Conservation (phyloP, 2,329 filamentous ascomycete species). For the Cladosporium oxysporum region DNA sequence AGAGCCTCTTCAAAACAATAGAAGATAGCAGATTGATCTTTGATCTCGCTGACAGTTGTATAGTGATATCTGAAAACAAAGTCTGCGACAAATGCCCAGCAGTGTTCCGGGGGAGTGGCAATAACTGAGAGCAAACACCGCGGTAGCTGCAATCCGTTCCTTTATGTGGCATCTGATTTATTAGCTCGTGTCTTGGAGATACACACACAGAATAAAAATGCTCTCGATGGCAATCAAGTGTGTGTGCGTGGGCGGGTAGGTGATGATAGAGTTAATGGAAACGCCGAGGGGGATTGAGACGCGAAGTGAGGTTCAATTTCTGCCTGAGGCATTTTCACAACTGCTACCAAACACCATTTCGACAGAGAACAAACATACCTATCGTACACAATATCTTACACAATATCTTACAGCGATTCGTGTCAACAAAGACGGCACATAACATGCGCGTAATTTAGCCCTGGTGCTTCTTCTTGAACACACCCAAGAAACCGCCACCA, state of each 20-base stretch:
- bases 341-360: not conserved
- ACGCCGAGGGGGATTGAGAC: not conserved
- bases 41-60: not conserved
- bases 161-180: not conserved
- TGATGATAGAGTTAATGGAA: not conserved
- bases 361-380: not conserved
- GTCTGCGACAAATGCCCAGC: not conserved
- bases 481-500: constrained; percentile 42
- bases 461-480: constrained; percentile 35
- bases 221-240: not conserved
- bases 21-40: not conserved
- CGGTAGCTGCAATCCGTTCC: not conserved
- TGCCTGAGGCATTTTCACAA: not conserved
- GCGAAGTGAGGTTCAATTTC: not conserved
- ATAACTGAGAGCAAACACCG: not conserved
- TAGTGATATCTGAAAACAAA: not conserved
- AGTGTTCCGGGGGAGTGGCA: not conserved
- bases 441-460: not conserved
- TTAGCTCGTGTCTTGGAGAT: not conserved
- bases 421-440: not conserved
- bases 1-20: not conserved
- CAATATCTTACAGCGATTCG: not conserved
- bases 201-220: not conserved
- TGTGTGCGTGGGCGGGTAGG: not conserved
- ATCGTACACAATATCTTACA: not conserved